Evolutionary conservation across 495 filamentous ascomycete genomes (phyloP).

Genomic region (Jackrogersella multiformis): DNA sequence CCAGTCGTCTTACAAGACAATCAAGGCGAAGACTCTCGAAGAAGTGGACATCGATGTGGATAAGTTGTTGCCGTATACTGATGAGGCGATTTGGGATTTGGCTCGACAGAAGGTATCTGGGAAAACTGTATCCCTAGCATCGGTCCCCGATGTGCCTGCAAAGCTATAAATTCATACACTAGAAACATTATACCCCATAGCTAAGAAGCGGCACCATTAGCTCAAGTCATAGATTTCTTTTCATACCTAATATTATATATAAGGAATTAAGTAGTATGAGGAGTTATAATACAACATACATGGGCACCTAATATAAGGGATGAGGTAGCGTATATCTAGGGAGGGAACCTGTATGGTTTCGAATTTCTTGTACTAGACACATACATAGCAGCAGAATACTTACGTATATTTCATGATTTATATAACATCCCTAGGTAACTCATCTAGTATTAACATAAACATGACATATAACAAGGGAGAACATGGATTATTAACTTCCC

Average conservation of each 20-base stretch:
- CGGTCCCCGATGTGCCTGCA: constrained; percentile 49
- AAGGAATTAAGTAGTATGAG: too few relatives aligned
- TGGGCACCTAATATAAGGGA: too few relatives aligned
- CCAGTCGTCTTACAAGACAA: constrained; percentile 59
- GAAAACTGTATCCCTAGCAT: constrained; percentile 46
- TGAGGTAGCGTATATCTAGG: too few relatives aligned
- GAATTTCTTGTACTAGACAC: too few relatives aligned
- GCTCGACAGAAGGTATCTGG: constrained; percentile 55
- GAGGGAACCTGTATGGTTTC: too few relatives aligned
- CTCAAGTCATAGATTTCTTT: background rate
- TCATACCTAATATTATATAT: too few relatives aligned
- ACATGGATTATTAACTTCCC: constrained; percentile 3
- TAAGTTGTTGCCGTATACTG: constrained; percentile 56
- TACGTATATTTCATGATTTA: too few relatives aligned
- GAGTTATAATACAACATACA: too few relatives aligned
- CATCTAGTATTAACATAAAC: background rate
- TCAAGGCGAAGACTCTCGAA: constrained; percentile 65
- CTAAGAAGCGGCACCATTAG: background rate
- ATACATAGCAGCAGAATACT: too few relatives aligned
- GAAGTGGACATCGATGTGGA: constrained; percentile 63
- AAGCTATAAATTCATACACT: constrained; percentile 54
- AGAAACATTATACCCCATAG: background rate
- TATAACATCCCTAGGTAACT: too few relatives aligned
- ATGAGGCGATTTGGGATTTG: constrained; percentile 65
- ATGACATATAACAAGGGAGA: background rate